Evolutionary conservation across 495 filamentous ascomycete genomes (phyloP).

Genomic region (Neurospora tetrasperma): DNA sequence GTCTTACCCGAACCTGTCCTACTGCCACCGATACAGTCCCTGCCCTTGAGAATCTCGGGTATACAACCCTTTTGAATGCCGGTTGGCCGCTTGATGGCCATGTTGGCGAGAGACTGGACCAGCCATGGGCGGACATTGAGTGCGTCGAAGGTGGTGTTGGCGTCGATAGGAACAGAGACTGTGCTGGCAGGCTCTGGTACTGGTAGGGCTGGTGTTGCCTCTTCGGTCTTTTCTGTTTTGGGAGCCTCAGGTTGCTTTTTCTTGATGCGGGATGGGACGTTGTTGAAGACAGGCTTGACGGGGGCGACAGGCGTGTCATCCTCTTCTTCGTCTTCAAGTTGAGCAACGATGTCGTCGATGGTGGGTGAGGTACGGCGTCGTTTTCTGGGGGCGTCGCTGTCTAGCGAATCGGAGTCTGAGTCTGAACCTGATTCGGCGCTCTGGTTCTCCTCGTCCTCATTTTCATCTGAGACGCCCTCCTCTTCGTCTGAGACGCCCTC

Average conservation of each 20-base stretch:
- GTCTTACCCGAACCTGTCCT: slow-evolving; percentile 98
- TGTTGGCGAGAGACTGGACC: slow-evolving; percentile 66
- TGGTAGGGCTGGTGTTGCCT: background rate
- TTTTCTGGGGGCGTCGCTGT: slow-evolving; percentile 37
- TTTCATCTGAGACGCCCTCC: background rate
- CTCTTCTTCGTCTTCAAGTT: slow-evolving; percentile 6
- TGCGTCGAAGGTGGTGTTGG: slow-evolving; percentile 58
- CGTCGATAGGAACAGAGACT: slow-evolving; percentile 32
- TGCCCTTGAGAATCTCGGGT: slow-evolving; percentile 76
- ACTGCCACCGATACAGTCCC: slow-evolving; percentile 89
- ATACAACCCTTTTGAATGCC: slow-evolving; percentile 89
- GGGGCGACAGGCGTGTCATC: slow-evolving; percentile 5
- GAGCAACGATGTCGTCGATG: background rate
- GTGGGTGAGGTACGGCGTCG: slow-evolving; percentile 33
- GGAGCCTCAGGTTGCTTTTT: slow-evolving; percentile 11
- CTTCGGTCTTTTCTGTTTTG: slow-evolving; percentile 4
- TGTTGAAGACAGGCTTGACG: slow-evolving; percentile 21
- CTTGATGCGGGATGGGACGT: slow-evolving; percentile 41
- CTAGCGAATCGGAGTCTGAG: slow-evolving; percentile 33
- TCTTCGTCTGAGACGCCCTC: background rate
- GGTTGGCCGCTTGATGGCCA: slow-evolving; percentile 85
- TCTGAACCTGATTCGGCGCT: slow-evolving; percentile 1
- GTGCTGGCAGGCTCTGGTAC: slow-evolving; percentile 6
- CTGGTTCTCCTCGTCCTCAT: background rate
- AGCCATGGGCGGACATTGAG: slow-evolving; percentile 81